Conservation (phyloP, 2,329 filamentous ascomycete species). For the Zasmidium angulare region DNA sequence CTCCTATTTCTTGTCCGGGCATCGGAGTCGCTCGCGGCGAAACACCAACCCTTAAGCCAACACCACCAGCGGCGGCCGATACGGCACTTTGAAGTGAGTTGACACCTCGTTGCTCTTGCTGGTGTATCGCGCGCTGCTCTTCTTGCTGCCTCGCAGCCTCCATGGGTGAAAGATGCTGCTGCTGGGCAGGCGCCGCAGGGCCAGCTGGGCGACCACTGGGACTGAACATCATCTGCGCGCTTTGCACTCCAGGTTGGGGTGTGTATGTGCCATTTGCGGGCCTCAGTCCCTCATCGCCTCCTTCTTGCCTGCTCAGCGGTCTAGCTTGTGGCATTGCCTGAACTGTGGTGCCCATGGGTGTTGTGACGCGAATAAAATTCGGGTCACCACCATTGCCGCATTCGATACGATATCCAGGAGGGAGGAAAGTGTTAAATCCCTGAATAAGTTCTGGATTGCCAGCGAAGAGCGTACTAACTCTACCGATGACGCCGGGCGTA, state of each 20-base stretch:
- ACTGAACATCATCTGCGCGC: slow-evolving; percentile 41
- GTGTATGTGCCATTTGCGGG: slow-evolving; percentile 41
- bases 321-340: slow-evolving; percentile 70
- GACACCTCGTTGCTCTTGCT: slow-evolving; percentile 55
- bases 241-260: slow-evolving; percentile 37
- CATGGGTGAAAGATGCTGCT: slow-evolving; percentile 30
- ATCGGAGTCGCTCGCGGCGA: slow-evolving; percentile 52
- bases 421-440: slow-evolving; percentile 96
- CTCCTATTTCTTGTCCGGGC: slow-evolving; percentile 59
- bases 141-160: slow-evolving; percentile 33
- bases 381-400: slow-evolving; percentile 92
- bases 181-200: slow-evolving; percentile 36
- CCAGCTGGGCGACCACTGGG: slow-evolving; percentile 46
- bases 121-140: slow-evolving; percentile 15
- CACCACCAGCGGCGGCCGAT: slow-evolving; percentile 55
- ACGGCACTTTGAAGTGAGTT: slow-evolving; percentile 66
- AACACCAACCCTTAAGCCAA: slow-evolving; percentile 50
- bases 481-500: slow-evolving; percentile 94
- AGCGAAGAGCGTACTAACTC: slow-evolving; percentile 92
- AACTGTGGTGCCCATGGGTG: slow-evolving; percentile 94
- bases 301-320: slow-evolving; percentile 38
- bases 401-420: slow-evolving; percentile 91
- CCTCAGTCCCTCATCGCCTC: slow-evolving; percentile 21
- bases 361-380: slow-evolving; percentile 94
- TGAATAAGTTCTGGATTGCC: slow-evolving; percentile 87